Evolutionary conservation across 805 yeast genomes (phyloP).

Genomic region (Candida ortonii): DNA sequence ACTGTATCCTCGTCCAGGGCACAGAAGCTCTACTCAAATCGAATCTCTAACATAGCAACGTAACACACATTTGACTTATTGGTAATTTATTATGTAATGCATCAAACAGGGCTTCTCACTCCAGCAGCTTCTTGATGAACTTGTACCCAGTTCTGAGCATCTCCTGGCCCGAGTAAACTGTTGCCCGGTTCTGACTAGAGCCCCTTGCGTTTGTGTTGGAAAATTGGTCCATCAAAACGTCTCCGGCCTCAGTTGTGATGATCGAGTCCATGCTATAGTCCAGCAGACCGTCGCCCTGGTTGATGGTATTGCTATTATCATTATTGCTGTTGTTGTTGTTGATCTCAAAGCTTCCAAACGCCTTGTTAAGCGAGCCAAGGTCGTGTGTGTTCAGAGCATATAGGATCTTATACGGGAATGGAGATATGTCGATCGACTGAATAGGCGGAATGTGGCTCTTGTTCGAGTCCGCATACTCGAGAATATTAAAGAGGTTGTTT

Average conservation of each 20-base stretch:
- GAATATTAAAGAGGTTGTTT: slow-evolving; percentile 41
- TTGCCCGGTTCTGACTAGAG: slow-evolving; percentile 8
- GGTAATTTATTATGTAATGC: no score
- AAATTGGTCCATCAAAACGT: slow-evolving; percentile 19
- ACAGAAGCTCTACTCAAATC: no score
- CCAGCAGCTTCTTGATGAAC: slow-evolving; percentile 39
- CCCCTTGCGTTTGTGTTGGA: slow-evolving; percentile 3
- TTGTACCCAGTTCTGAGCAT: slow-evolving; percentile 34
- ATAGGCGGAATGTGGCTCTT: slow-evolving; percentile 75
- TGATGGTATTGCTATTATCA: slow-evolving; percentile 5
- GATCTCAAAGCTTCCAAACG: slow-evolving; percentile 20
- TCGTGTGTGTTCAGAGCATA: slow-evolving; percentile 28
- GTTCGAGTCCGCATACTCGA: slow-evolving; percentile 50
- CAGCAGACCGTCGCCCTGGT: slow-evolving; percentile 10
- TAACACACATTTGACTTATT: no score
- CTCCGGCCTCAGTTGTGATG: slow-evolving; percentile 27
- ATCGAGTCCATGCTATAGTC: slow-evolving; percentile 29
- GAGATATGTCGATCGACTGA: slow-evolving; percentile 59
- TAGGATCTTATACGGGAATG: slow-evolving; percentile 54
- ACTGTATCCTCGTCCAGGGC: no score
- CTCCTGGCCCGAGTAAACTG: slow-evolving; percentile 29
- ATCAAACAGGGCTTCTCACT: no score
- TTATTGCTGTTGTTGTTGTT: slow-evolving; percentile 7
- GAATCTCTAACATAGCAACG: no score
- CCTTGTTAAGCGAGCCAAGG: slow-evolving; percentile 25